phyloP scores from a whole-genome alignment of 2,329 filamentous ascomycete species.

The Xylariaceae sp. region DNA sequence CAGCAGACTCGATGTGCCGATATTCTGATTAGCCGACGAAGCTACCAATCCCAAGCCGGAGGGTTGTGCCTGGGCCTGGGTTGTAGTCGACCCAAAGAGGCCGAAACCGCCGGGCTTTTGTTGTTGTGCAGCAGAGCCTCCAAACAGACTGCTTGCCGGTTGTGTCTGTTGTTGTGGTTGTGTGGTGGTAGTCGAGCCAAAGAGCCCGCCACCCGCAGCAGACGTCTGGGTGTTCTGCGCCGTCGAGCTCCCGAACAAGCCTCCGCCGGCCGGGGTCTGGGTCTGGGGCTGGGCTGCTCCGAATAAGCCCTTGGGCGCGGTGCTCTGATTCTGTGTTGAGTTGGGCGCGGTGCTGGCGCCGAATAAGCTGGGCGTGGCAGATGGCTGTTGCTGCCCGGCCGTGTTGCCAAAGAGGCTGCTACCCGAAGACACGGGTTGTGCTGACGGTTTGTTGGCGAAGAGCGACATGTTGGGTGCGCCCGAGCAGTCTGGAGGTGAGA shows the following conservation, averaged over 20 bases:
- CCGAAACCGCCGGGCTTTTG: slow-evolving; percentile 4
- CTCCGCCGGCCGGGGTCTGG: slow-evolving; percentile 1
- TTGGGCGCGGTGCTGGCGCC: background rate
- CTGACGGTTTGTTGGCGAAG: slow-evolving; percentile 15
- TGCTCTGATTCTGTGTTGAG: background rate
- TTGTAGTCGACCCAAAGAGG: slow-evolving; percentile 10
- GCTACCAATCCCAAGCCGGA: slow-evolving; percentile 13
- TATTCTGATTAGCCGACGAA: slow-evolving; percentile 17
- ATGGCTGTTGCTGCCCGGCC: slow-evolving; percentile 1
- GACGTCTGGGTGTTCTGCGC: slow-evolving; percentile 7
- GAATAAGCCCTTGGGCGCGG: slow-evolving; percentile 7
- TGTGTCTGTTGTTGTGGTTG: slow-evolving; percentile 10
- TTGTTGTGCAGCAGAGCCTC: slow-evolving; percentile 1
- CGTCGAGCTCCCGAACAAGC: slow-evolving; percentile 11
- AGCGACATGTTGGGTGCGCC: slow-evolving; percentile 21
- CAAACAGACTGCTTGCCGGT: slow-evolving; percentile 13
- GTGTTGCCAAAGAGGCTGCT: slow-evolving; percentile 1
- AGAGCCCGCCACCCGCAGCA: background rate
- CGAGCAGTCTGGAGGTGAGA: background rate
- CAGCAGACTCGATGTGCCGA: slow-evolving; percentile 21
- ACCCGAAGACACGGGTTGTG: background rate
- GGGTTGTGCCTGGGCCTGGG: slow-evolving; percentile 15
- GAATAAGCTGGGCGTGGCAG: slow-evolving; percentile 6
- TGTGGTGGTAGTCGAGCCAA: background rate
- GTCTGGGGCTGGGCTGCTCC: slow-evolving; percentile 1